Base-by-base conservation (phyloP, 495 filamentous ascomycete species). In the Bombardia bombarda region DNA sequence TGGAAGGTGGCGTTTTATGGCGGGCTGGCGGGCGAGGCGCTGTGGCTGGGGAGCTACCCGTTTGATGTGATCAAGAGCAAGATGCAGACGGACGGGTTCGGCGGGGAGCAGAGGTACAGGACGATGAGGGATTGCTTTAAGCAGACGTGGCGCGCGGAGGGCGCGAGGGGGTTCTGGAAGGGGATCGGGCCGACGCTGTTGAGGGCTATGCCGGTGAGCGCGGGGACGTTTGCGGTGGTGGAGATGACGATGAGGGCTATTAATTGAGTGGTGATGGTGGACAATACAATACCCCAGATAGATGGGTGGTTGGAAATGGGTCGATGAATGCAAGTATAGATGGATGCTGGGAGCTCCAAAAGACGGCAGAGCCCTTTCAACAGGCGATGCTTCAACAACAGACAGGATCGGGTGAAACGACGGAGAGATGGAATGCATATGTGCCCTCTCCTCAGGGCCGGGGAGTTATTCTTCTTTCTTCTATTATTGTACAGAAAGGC, bases 51-150 rank as follows among this genome's bases (percentile, higher is more conserved):
- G 30, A 92, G 86, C 55, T 98, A 98, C 62, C 92, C 92, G 18
- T 82, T 98, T 43, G 92, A 98, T 65, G 92, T 97, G 21, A 68
- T 98, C 60, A 98, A 98, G 84, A 94, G 87, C 65, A 96, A 94
- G 79, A 94, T 97, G 90, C 92, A 98, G 76, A 93, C 80, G 48
- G 92, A 98, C 70, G 90, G 86, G 17, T 88, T 96, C 57, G 73
- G 74, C 1, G 32, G 41, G 21, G 62, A 74, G 42, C 77, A 74
- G 75, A 69, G 72, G 56, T 97, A 84, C 65, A 77, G 67, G 69
- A 82, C 65, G 41, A 95, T 95, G 88, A 75, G 79, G 33, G 88
- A 96, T 65, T 92, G 87, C 68, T 94, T 95, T 63, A 71, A 67
- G 50, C 82, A 95, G 77, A 88, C 83, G 19, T 94, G 76, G 67